Percentiles rank a stretch among this genome's conserved stretches.
phyloP scores from a whole-genome alignment of 2,329 filamentous ascomycete species.

The Penicillium oxalicum region DNA sequence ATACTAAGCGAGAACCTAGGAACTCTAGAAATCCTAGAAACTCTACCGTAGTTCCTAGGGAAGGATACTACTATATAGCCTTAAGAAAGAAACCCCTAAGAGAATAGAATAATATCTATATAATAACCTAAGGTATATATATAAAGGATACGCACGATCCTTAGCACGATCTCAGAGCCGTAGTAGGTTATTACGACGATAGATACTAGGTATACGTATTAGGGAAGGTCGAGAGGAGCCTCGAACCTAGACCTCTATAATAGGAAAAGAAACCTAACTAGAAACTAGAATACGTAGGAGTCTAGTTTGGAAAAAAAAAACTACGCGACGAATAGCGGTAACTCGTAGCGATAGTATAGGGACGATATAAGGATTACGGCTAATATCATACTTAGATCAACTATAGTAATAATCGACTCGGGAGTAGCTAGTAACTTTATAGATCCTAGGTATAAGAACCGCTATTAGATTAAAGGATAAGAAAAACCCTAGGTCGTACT shows the following conservation, averaged over 20 bases:
- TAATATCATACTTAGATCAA: neutral
- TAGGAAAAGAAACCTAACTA: too few relatives aligned
- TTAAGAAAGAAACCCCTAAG: too few relatives aligned
- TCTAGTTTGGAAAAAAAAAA: neutral
- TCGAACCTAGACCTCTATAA: neutral
- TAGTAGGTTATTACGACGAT: neutral
- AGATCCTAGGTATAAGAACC: neutral
- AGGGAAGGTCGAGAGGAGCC: neutral
- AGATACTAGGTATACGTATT: neutral
- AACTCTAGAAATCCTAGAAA: too few relatives aligned
- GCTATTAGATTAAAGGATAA: neutral
- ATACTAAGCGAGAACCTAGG: too few relatives aligned
- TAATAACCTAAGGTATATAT: neutral
- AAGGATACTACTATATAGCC: too few relatives aligned
- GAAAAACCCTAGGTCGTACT: neutral
- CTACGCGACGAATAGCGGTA: too few relatives aligned
- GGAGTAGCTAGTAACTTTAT: neutral
- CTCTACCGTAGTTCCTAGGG: too few relatives aligned
- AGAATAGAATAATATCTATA: too few relatives aligned
- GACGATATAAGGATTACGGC: too few relatives aligned
- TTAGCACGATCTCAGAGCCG: neutral
- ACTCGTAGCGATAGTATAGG: too few relatives aligned
- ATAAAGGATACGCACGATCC: neutral
- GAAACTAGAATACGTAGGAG: neutral
- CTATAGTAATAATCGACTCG: neutral